Percentiles rank a stretch among this genome's conserved stretches.
phyloP scores from a whole-genome alignment of 2,329 filamentous ascomycete genomes.

The Claviceps sp. region DNA sequence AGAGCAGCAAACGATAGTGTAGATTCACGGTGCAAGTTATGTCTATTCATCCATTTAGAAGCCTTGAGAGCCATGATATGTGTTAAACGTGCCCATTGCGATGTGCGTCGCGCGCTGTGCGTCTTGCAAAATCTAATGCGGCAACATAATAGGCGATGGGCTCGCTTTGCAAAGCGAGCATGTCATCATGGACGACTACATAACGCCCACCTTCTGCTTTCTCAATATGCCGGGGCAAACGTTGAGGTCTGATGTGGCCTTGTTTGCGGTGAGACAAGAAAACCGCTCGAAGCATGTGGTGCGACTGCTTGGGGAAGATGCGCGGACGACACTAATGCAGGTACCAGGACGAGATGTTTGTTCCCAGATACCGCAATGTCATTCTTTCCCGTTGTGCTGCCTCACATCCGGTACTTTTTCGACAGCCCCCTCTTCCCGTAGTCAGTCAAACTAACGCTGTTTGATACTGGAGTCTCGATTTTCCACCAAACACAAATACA shows the following conservation, averaged over 20 bases:
- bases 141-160: neutral
- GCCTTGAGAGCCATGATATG: conserved; percentile 10
- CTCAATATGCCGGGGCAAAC: neutral
- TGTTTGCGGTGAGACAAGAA: conserved; percentile 3
- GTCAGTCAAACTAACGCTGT: neutral
- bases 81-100: neutral
- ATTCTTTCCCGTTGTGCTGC: neutral
- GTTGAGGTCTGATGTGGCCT: neutral
- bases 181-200: neutral
- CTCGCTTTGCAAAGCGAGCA: neutral
- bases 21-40: conserved; percentile 25
- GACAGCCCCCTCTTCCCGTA: neutral
- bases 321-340: neutral
- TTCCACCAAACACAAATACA: neutral
- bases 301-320: neutral
- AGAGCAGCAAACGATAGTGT: conserved; percentile 18
- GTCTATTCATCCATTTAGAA: conserved; percentile 23
- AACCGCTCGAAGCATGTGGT: neutral
- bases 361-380: neutral
- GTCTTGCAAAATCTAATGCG: neutral
- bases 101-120: neutral
- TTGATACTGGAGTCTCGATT: neutral
- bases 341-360: neutral
- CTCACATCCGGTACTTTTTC: neutral
- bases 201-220: neutral